Percentiles rank a stretch among this genome's conserved stretches.
These are phyloP conservation scores for apple (Malus domestica) DNA, from an alignment of 306 rosid species.

Conservation along the genomic window DNA sequence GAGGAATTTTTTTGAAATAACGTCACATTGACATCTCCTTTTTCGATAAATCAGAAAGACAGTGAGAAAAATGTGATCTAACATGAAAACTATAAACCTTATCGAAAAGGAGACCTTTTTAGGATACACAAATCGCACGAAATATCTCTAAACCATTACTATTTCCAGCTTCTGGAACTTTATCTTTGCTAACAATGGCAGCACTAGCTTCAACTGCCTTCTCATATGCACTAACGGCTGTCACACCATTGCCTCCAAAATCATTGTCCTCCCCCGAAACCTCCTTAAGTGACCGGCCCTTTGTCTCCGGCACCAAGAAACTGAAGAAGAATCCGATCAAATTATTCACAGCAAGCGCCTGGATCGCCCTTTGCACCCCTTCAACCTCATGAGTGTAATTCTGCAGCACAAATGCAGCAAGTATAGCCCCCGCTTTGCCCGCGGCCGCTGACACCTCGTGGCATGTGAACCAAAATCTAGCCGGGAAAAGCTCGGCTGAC, in stretches of 20 bases:
- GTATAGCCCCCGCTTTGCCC: conserved; percentile 51
- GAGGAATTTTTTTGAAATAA: no score
- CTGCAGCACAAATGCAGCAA: conserved; percentile 46
- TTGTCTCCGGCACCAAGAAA: conserved; percentile 9
- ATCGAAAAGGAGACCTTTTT: not conserved
- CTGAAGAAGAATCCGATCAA: conserved; percentile 4
- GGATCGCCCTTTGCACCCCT: conserved; percentile 15
- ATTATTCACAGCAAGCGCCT: conserved; percentile 2
- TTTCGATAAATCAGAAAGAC: not conserved
- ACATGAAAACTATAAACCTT: not conserved
- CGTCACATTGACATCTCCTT: no score
- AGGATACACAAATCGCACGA: not conserved
- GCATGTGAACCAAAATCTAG: conserved; percentile 46
- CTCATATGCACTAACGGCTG: conserved; percentile 8
- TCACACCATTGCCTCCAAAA: not conserved
- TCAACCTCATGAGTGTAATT: conserved; percentile 9
- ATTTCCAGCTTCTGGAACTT: conserved; percentile 3
- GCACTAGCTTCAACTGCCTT: not conserved
- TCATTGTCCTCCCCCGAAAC: conserved; percentile 9
- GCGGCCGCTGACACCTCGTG: conserved; percentile 56
- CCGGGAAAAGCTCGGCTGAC: conserved; percentile 48
- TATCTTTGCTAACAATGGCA: conserved; percentile 19
- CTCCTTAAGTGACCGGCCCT: conserved; percentile 13
- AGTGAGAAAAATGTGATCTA: not conserved
- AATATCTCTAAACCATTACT: not conserved